Evolutionary conservation across 306 rosid genomes (phyloP), one percentile per base, ranked within the genome.

Genomic region (Malus domestica): DNA sequence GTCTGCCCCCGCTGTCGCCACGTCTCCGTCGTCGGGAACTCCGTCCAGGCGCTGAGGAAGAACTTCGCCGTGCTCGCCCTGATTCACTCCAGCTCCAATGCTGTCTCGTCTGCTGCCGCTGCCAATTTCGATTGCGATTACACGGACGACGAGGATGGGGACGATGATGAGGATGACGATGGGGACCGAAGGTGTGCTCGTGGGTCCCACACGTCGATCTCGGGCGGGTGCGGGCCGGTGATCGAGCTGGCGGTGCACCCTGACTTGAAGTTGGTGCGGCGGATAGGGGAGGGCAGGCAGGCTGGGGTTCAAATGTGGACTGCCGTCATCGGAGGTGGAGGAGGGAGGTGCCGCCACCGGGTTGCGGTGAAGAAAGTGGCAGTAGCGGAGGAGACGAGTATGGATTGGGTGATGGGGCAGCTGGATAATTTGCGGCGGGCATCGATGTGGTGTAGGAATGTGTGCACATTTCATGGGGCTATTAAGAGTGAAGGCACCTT

Each of bases 391-490:
- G 97, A 88, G 58, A 85, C 86, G 79, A 91, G 89, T 82, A 83
- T 90, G 86, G 93, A 93, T 69, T 92, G 97, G 97, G 90, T 92
- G 76, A 84, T 83, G 68, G 96, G 88, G 75, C 90, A 90, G 76
- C 84, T 95, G 13, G 97, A 92, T 76, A 87, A 83, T 81, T 82
- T 95, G 91, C 90, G 96, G 55, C 86, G 93, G 54, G 92, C 97
- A 10, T 92, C 99, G 12, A 88, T 95, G 99, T 95, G 99, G 99
- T 95, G 99, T 68, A 77, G 99, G 80, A 95, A 95, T 83, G 93
- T 95, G 49, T 95, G 99, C 68, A 89, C 96, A 10, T 95, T 95
- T 81, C 99, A 95, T 86, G 99, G 97, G 68, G 88, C 93, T 19
- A 80, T 82, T 85, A 91, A 80, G 79, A 44, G 84, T 86, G 97